Conservation (phyloP, 2,329 filamentous ascomycete genomes). For the Monosporascus sp. region DNA sequence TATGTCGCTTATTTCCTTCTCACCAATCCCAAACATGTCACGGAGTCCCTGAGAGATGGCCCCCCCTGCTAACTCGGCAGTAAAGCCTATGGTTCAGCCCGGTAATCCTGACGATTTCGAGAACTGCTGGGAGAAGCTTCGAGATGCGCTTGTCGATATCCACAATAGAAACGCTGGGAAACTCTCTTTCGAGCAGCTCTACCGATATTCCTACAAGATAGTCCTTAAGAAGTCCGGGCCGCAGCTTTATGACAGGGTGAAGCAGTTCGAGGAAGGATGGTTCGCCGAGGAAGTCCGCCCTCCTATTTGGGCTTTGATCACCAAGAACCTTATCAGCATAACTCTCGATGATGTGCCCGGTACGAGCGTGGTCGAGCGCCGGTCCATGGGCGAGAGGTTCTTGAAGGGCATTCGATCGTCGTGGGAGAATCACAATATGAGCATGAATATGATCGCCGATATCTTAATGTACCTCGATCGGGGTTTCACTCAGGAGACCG, state of each 20-base stretch:
- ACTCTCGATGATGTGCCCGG: constrained; percentile 52
- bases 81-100: constrained; percentile 23
- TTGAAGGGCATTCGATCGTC: constrained; percentile 68
- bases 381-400: constrained; percentile 78
- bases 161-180: constrained; percentile 86
- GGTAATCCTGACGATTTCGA: constrained; percentile 74
- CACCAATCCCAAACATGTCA: not conserved
- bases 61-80: constrained; percentile 5
- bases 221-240: constrained; percentile 84
- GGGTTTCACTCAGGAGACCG: constrained; percentile 66
- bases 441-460: constrained; percentile 95
- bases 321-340: constrained; percentile 58
- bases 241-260: constrained; percentile 74
- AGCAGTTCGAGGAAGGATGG: constrained; percentile 77
- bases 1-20: constrained; percentile 12
- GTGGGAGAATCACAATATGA: constrained; percentile 86
- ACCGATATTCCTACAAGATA: constrained; percentile 89
- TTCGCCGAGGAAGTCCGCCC: constrained; percentile 69
- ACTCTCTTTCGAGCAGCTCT: constrained; percentile 92
- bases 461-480: constrained; percentile 98
- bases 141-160: constrained; percentile 76
- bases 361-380: constrained; percentile 70
- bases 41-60: not conserved
- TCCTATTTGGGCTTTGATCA: constrained; percentile 66
- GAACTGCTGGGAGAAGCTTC: constrained; percentile 73